Evolutionary conservation across 2,329 filamentous ascomycete species (phyloP), one percentile per base, ranked within the genome.

Genomic region (Monosporascus sp.): DNA sequence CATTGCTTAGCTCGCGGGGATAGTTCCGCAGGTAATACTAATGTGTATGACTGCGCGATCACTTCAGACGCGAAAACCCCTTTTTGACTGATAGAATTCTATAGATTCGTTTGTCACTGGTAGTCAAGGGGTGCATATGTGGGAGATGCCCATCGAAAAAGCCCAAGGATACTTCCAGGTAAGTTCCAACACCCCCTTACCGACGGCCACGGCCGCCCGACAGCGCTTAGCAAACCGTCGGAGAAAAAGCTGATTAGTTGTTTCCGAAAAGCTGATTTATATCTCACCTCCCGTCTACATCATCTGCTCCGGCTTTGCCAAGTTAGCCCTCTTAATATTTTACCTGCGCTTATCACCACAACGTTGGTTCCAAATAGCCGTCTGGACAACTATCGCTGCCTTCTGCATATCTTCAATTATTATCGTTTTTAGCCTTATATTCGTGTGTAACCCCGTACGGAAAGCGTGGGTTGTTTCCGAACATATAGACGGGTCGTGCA

Each of bases 401-500:
- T 57, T 60, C 8, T 47, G 59, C 35, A 54, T 36, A 9, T 48
- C 44, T 35, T 43, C 36, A 6, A 11, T 38, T 18, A 35, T 22
- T n/a, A 20, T 35, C 20, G 20, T 38, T 25, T 51, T 50, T 31
- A 31, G 22, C 7, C 9, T 48, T 22, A 55, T 61, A 6, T 62
- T 67, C 36, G 63, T 64, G 37, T 67, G 65, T 53, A 45, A 54
- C 9, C 65, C 65, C 0, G 39, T 65, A 7, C 41, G 49, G n/a
- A 58, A 47, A 20, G 55, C 59, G 14, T 67, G 61, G 62, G 57
- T 62, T 37, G 37, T 50, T 7, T 46, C 24, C 11, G 31, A 39
- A 56, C 70, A 18, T 62, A 62, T 24, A 11, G 20, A 38, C 22
- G 48, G 35, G 35, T 15, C n/a, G 43, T 76, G 74, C 58, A 65